Base-by-base conservation (phyloP, 192 early-diverging fungal species). In the Spinellus fusiger region DNA sequence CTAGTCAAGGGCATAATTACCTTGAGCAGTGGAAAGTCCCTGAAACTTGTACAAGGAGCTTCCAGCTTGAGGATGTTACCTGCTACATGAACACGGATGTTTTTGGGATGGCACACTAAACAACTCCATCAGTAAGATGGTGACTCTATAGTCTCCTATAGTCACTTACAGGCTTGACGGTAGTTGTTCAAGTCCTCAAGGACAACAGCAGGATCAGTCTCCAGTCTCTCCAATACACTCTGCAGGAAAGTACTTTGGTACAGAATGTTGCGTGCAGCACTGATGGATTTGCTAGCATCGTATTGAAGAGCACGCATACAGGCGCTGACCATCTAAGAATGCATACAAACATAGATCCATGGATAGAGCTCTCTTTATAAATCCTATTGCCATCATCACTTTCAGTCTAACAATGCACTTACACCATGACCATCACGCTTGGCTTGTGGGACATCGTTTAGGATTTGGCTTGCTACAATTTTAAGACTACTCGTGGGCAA, bases 341-440 rank as follows among this genome's bases (percentile, higher is more conserved):
- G 29, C 16, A 48, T 22, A 54, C 22, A 4, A 59, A 47, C 1
- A 31, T 22, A 20, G 5, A 16, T 16, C 16, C 13, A 18, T 4
- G 13, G 5, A 48, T 48, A 37, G 13, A 44, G 25, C 1, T 5
- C 12, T 29, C n/a, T n/a, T n/a, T n/a, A n/a, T n/a, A n/a, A n/a
- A n/a, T n/a, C n/a, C n/a, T n/a, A n/a, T n/a, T n/a, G n/a, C n/a
- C n/a, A n/a, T n/a, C n/a, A 18, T 44, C 40, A 12, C 2, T 5
- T 18, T 44, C 18, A n/a, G 15, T 2, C 18, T 3, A 44, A 20
- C 0, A 20, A 23, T 31, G 13, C 12, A 60, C 73, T 61, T 77
- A 80, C 78, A 35, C 68, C 50, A n/a, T 70, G 62, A 13, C 82
- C 83, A 56, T 84, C 80, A 22, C 83, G 70, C 49, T 84, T 84